Evolutionary conservation across 139 green algal genomes (phyloP).

Genomic region (Chlorella sp.): DNA sequence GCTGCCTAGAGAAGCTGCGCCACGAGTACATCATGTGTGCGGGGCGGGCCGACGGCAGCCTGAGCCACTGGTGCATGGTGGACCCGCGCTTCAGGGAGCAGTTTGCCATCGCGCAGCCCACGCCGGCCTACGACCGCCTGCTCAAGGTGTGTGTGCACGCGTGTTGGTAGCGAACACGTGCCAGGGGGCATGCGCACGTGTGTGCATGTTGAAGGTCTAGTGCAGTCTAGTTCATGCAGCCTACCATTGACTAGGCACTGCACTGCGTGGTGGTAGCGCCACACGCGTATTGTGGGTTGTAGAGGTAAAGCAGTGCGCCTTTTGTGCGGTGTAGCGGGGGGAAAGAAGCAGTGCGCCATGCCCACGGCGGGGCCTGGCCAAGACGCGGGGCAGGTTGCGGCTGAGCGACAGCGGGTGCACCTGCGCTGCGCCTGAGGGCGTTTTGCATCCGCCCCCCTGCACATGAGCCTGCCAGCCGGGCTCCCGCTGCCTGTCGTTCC

Average conservation of each 20-base stretch:
- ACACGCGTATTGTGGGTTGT: not conserved
- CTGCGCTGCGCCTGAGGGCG: no score
- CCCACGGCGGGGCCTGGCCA: no score
- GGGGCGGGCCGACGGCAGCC: constrained; percentile 34
- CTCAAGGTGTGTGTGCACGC: constrained; percentile 35
- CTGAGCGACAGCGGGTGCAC: no score
- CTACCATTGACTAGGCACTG: no score
- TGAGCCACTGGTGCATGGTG: constrained; percentile 41
- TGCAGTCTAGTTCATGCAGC: no score
- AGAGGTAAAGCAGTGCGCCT: not conserved
- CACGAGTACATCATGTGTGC: constrained; percentile 46
- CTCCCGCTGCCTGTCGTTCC: not conserved
- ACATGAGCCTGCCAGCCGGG: no score
- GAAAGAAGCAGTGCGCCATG: no score
- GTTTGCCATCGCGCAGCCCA: constrained; percentile 62
- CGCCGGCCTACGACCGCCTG: constrained; percentile 52
- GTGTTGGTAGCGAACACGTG: not conserved
- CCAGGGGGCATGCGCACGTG: no score
- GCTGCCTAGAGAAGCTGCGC: constrained; percentile 48
- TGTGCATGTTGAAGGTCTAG: not conserved
- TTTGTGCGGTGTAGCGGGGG: no score
- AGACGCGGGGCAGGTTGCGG: no score
- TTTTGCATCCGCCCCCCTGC: no score
- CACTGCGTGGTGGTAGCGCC: no score
- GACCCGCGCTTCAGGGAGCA: constrained; percentile 66